Conservation (phyloP, 495 filamentous ascomycete species). For the Penicillium ucsense region DNA sequence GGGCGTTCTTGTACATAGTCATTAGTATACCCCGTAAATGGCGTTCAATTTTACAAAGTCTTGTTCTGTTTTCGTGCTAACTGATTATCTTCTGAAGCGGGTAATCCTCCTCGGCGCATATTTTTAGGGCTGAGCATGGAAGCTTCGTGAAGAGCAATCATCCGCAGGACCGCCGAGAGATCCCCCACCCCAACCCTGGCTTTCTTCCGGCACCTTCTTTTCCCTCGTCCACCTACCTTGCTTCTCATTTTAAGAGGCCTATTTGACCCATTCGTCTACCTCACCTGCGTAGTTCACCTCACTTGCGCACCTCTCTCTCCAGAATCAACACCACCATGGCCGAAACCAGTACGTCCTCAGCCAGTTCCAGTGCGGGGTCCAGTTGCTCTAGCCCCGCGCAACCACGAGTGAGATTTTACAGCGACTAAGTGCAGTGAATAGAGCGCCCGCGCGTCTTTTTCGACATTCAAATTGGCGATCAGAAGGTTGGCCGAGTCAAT, state of each 20-base stretch:
- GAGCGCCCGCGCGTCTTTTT: conserved; percentile 73
- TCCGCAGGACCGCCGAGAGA: conserved; percentile 7
- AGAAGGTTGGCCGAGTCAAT: conserved; percentile 60
- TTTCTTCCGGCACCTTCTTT: conserved; percentile 6
- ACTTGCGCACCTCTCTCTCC: neutral
- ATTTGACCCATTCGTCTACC: too few relatives aligned
- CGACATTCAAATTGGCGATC: conserved; percentile 70
- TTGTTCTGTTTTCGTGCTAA: neutral
- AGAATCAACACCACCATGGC: conserved; percentile 22
- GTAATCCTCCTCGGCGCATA: neutral
- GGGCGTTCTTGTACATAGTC: conserved; percentile 5
- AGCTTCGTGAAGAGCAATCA: conserved; percentile 33
- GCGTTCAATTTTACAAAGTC: neutral
- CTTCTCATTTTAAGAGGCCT: neutral
- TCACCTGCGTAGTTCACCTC: too few relatives aligned
- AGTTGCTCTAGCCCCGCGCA: conserved; percentile 9
- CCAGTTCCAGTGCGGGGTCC: conserved; percentile 23
- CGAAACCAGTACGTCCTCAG: conserved; percentile 24
- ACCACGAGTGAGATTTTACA: conserved; percentile 3
- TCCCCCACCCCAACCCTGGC: conserved; percentile 1
- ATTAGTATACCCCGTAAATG: conserved; percentile 4
- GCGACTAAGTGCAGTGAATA: conserved; percentile 14
- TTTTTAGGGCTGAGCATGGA: conserved; percentile 22
- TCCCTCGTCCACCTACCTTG: conserved; percentile 2
- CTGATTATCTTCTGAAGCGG: neutral